Evolutionary conservation across 2,329 filamentous ascomycete genomes (phyloP).

Genomic region (Aspergillus transmontanensis): DNA sequence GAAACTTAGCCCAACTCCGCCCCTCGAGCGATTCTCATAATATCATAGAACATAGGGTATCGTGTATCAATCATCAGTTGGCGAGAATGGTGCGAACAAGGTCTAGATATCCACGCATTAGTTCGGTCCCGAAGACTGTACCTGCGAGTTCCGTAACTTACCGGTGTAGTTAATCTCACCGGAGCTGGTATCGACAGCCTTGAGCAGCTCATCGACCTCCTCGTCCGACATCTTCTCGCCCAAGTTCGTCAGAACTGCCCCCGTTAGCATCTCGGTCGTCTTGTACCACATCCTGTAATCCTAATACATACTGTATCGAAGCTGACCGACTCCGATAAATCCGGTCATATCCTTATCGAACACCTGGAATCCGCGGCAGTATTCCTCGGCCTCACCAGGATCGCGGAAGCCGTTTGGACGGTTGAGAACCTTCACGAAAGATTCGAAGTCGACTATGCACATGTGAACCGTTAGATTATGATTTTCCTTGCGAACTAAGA

Average conservation of each 20-base stretch:
- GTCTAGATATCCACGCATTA: constrained; percentile 51
- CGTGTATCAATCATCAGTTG: constrained; percentile 61
- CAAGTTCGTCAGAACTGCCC: constrained; percentile 82
- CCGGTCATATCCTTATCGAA: constrained; percentile 99
- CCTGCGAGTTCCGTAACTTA: constrained; percentile 49
- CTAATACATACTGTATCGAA: constrained; percentile 71
- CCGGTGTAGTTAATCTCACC: constrained; percentile 98
- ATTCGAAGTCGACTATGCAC: constrained; percentile 86
- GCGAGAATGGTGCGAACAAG: constrained; percentile 84
- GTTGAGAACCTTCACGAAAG: constrained; percentile 95
- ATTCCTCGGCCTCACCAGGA: constrained; percentile 95
- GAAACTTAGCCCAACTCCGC: constrained; percentile 9
- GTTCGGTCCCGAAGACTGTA: background rate
- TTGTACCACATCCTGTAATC: background rate
- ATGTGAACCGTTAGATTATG: background rate
- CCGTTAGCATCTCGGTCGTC: constrained; percentile 3
- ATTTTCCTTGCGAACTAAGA: background rate
- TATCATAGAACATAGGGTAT: constrained; percentile 30
- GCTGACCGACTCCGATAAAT: constrained; percentile 94
- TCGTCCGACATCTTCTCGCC: constrained; percentile 99
- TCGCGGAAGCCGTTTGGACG: constrained; percentile 97
- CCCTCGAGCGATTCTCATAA: constrained; percentile 8
- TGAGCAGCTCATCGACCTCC: constrained; percentile 97
- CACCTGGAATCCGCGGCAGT: constrained; percentile 97
- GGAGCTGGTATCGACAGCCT: constrained; percentile 93